Conservation (phyloP, 176 grass and related monocot genomes). For the Avena sativa region DNA sequence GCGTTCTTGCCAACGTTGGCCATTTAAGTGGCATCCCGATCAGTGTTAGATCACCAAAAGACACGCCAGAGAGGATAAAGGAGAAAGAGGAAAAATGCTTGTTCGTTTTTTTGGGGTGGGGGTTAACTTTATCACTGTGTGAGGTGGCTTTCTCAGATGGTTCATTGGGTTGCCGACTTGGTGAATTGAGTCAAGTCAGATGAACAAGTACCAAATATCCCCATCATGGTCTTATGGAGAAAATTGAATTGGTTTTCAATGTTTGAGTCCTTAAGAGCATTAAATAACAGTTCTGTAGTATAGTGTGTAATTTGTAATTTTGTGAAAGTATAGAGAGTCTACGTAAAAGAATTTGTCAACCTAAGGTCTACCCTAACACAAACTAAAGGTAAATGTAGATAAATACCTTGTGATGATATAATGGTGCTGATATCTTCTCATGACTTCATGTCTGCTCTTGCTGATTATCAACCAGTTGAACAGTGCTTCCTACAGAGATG, state of each 20-base stretch:
- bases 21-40: background rate
- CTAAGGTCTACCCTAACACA: background rate
- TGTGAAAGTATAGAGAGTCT: background rate
- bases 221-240: background rate
- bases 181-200: background rate
- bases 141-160: background rate
- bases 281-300: slow-evolving; percentile 7
- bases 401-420: slow-evolving; percentile 34
- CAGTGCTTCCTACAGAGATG: slow-evolving; percentile 81
- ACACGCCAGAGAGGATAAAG: background rate
- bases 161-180: background rate
- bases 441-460: slow-evolving; percentile 44
- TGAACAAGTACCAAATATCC: background rate
- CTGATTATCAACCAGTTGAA: slow-evolving; percentile 62
- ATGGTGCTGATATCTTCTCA: slow-evolving; percentile 36
- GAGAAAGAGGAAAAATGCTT: background rate
- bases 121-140: background rate
- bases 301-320: background rate
- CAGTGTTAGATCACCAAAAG: background rate
- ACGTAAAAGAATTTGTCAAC: slow-evolving; percentile 1
- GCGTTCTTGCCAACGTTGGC: background rate
- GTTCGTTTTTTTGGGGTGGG: background rate
- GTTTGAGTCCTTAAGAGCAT: background rate
- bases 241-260: background rate
- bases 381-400: slow-evolving; percentile 30